Evolutionary conservation across 1,284 basidiomycete species (phyloP).

Genomic region (Vanrija pseudolonga): DNA sequence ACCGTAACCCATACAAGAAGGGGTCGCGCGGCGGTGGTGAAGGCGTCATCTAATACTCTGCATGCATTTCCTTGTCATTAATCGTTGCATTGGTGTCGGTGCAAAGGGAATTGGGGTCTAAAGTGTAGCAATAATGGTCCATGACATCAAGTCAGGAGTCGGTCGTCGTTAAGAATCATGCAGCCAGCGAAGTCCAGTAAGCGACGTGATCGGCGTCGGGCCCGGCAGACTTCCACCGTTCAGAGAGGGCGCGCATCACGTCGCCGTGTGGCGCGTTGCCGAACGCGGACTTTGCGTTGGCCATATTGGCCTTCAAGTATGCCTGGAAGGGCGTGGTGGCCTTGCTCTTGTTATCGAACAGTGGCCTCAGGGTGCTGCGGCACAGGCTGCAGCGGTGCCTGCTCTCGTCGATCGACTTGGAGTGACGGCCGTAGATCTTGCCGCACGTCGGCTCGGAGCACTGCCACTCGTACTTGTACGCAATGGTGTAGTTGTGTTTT

Average conservation of each 20-base stretch:
- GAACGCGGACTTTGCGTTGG: conserved; percentile 38
- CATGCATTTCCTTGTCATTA: too few species aligned
- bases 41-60: conserved; percentile 33
- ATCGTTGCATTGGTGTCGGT: too few species aligned
- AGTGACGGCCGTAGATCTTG: conserved; percentile 40
- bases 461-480: conserved; percentile 46
- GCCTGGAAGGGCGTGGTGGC: conserved; percentile 32
- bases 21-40: conserved; percentile 35
- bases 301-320: conserved; percentile 43
- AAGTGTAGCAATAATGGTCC: too few species aligned
- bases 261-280: conserved; percentile 37
- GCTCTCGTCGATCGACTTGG: conserved; percentile 41
- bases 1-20: conserved; percentile 41
- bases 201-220: conserved; percentile 14
- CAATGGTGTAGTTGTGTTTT: conserved; percentile 44
- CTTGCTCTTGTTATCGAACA: conserved; percentile 36
- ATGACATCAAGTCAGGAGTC: too few species aligned
- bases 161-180: too few species aligned
- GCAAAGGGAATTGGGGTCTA: too few species aligned
- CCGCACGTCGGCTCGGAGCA: conserved; percentile 35
- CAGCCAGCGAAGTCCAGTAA: conserved; percentile 7
- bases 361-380: conserved; percentile 29
- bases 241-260: conserved; percentile 40
- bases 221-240: conserved; percentile 33
- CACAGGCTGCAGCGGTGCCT: conserved; percentile 41